Base-by-base conservation (phyloP, 257 asterid genomes). In the Gynochthodes officinalis region DNA sequence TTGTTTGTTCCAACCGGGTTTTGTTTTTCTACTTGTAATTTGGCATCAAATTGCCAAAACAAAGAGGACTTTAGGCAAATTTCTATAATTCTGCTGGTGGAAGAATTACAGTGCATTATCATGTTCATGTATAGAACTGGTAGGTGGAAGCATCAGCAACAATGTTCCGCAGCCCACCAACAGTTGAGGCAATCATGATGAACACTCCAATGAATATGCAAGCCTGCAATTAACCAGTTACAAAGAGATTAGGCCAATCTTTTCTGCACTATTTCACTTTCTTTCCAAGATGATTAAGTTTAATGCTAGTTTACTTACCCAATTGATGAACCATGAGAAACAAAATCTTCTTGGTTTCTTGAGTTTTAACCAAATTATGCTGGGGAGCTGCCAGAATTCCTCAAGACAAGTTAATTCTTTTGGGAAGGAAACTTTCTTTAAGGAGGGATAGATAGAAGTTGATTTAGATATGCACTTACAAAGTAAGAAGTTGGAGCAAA, bases 401-500 rank as follows among this genome's bases (percentile, higher is more conserved):
- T 23, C 50, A 25, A 52, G 8, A 35, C 21, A 35, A 43, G 53
- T 64, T 64, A 32, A 14, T n/a, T 61, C 0, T 19, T 43, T 2
- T 28, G 61, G 12, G 61, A 67, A 10, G 18, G 21, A 32, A 68
- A 67, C 55, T 43, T 44, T 61, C 27, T 53, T 27, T 3, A 6
- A 53, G 19, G 27, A 52, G 53, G 16, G 48, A 28, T 2, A 12
- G 43, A 9, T 32, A 9, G 30, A 18, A 55, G 33, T 64, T 33
- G 49, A 71, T 43, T 61, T 23, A 42, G 21, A 46, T 32, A 35
- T 30, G 58, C 30, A 55, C 98, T 89, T 69, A 93, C 98, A 75
- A 93, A 87, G 77, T 89, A 93, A 70, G 97, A 84, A 69, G 96
- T 93, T 33, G 98, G 95, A 77, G 98, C 96, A 80, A 93, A 93